These are phyloP conservation scores for Sclerotiophoma versabilis DNA, from an alignment of 2,329 filamentous ascomycete species.

Conservation along the genomic window DNA sequence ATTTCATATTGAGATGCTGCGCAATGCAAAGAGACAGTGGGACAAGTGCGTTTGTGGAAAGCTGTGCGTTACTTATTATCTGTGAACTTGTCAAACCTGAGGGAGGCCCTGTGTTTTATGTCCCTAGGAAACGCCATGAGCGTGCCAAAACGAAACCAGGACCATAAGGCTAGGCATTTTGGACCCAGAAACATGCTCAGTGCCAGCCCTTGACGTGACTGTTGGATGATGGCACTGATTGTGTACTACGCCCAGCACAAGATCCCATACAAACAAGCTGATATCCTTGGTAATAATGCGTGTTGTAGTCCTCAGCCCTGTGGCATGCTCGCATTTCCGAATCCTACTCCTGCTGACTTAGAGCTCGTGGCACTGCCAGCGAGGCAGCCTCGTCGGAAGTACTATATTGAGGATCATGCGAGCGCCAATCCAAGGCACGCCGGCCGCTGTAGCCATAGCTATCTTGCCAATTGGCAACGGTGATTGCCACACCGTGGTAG, in stretches of 20 bases:
- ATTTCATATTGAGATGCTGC: slow-evolving; percentile 21
- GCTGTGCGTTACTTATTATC: neutral
- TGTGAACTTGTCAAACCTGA: slow-evolving; percentile 2
- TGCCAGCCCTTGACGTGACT: slow-evolving; percentile 26
- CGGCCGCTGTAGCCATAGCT: slow-evolving; percentile 16
- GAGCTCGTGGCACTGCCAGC: slow-evolving; percentile 29
- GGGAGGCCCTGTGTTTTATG: slow-evolving; percentile 29
- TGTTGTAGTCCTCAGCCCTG: slow-evolving; percentile 10
- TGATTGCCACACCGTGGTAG: slow-evolving; percentile 16
- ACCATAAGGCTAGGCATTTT: slow-evolving; percentile 12
- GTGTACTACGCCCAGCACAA: slow-evolving; percentile 18
- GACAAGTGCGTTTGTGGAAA: neutral
- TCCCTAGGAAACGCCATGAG: slow-evolving; percentile 18
- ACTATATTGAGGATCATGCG: slow-evolving; percentile 31
- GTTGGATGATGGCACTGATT: slow-evolving; percentile 18
- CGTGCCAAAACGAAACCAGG: slow-evolving; percentile 23
- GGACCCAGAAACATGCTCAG: slow-evolving; percentile 22
- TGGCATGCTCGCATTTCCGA: slow-evolving; percentile 2
- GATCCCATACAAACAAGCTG: slow-evolving; percentile 28
- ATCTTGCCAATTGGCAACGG: slow-evolving; percentile 16
- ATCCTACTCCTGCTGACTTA: slow-evolving; percentile 16
- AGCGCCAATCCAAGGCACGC: slow-evolving; percentile 23
- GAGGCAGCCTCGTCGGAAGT: slow-evolving; percentile 17
- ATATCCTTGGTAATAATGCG: slow-evolving; percentile 21
- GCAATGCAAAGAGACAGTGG: neutral